Evolutionary conservation across 345 rosid genomes (phyloP), one percentile per base, ranked within the genome.

Genomic region (Citrus medica): DNA sequence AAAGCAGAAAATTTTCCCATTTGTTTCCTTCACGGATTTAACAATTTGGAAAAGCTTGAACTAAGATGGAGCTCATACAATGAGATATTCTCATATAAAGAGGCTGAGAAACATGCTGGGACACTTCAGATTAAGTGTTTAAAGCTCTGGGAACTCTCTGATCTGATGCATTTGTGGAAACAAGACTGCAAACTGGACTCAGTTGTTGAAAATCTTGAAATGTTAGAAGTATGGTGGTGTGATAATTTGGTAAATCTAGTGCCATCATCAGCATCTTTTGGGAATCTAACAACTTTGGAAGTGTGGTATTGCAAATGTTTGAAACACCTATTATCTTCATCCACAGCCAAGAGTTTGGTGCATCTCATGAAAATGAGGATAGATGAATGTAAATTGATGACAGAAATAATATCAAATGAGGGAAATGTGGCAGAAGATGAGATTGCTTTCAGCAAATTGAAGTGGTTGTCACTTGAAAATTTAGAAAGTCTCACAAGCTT

Each of bases 1-100:
- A 67, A 37, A 9, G 24, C 77, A 4, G 21, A 32, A 2, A 51
- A 1, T 21, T 72, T 80, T 13, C 74, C 71, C 7, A 3, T 69
- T 21, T 22, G 1, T 6, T 24, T 76, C 4, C 59, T 85, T 5
- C 3, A 28, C 0, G 0, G 0, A 0, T 78, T 83, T 32, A n/a
- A 19, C 1, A 72, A 78, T 63, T 6, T 85, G 56, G 66, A 81
- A 53, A 61, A 25, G 24, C 79, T 83, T 35, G 6, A n/a, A 22
- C 58, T 83, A 1, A 0, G 4, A 0, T 0, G 13, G n/a, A 61
- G 75, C 65, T 24, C 13, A 22, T 76, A 79, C 27, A 53, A 76
- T 19, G 67, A 69, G 69, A n/a, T 81, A 12, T 74, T 81, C 51
- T 27, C 56, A 25, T 0, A 0, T 40, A 60, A 9, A 69, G 76